Evolutionary conservation across 352 stramenopile genomes (phyloP), one percentile per base, ranked within the genome.

Genomic region (Phytophthora cactorum): DNA sequence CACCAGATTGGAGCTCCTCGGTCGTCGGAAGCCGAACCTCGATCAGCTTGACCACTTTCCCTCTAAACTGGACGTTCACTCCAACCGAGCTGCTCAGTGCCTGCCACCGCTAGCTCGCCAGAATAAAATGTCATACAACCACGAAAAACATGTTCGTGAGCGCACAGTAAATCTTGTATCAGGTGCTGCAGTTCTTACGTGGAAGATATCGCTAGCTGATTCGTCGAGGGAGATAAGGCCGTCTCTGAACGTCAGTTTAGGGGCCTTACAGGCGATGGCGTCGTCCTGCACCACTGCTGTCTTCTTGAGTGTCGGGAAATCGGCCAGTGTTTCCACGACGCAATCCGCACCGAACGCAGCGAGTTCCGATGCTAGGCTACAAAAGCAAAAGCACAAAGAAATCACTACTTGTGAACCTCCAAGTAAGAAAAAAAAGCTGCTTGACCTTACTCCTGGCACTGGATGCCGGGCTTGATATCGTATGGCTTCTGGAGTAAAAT

Each of bases 11-110:
- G 2, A 87, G 46, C 34, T 93, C 80, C n/a, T 82, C 65, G 0
- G 45, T 12, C 0, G 74, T 74, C 2, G 87, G 85, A 14, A 84
- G 75, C 11, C 65, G 77, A 34, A 92, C 57, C 9, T 90, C 74
- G 10, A 89, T 79, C 28, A 96, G 68, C 59, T 93, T 96, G 45
- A 96, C 71, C 36, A 82, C 66, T 41, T 84, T 89, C 63, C 74
- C 75, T 50, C 78, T 76, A 67, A 89, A 94, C n/a, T 76, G 68
- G 3, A 91, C 77, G 25, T 70, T 79, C 31, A 96, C 54, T 28
- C 88, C 86, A 28, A 96, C 81, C 11, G 79, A 90, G 62, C 89
- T 87, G 46, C 86, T 84, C 46, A 96, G 73, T 43, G 88, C 84
- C 52, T 94, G 86, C 86, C 86, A 96, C 59, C 77, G 72, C 84